Evolutionary conservation across 2,329 filamentous ascomycete species (phyloP).

Genomic region (Aspergillus arachidicola): DNA sequence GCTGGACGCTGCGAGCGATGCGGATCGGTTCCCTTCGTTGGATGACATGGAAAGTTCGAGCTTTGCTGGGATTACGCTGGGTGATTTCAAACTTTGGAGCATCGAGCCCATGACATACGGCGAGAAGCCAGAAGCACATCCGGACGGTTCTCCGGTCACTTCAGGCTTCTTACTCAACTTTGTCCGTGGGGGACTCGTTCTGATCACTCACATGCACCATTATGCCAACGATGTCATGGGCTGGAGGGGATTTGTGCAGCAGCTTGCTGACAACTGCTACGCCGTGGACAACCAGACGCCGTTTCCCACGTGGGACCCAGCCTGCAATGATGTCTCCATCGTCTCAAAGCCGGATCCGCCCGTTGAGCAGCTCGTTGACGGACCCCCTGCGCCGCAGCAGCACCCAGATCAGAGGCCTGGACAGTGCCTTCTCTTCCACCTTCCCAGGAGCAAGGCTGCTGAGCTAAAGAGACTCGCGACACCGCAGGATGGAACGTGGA

Average conservation of each 20-base stretch:
- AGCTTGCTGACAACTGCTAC: constrained; percentile 49
- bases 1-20: constrained; percentile 34
- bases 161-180: constrained; percentile 49
- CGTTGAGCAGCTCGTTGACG: constrained; percentile 25
- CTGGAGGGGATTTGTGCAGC: constrained; percentile 41
- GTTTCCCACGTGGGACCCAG: constrained; percentile 40
- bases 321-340: constrained; percentile 39
- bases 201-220: constrained; percentile 49
- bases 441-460: constrained; percentile 48
- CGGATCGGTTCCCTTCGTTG: constrained; percentile 41
- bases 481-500: constrained; percentile 41
- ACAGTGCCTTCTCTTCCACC: constrained; percentile 44
- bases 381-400: constrained; percentile 10
- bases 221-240: constrained; percentile 49
- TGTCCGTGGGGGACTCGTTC: constrained; percentile 45
- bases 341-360: constrained; percentile 33
- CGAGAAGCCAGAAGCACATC: constrained; percentile 38
- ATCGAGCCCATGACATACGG: constrained; percentile 40
- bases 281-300: constrained; percentile 33
- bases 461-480: constrained; percentile 43
- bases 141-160: constrained; percentile 34
- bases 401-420: constrained; percentile 17
- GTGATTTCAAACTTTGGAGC: constrained; percentile 38
- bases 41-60: constrained; percentile 41
- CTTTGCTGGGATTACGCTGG: constrained; percentile 37